Evolutionary conservation across 2,329 filamentous ascomycete species (phyloP), one percentile per base, ranked within the genome.

Genomic region (Albifimbria verrucaria): DNA sequence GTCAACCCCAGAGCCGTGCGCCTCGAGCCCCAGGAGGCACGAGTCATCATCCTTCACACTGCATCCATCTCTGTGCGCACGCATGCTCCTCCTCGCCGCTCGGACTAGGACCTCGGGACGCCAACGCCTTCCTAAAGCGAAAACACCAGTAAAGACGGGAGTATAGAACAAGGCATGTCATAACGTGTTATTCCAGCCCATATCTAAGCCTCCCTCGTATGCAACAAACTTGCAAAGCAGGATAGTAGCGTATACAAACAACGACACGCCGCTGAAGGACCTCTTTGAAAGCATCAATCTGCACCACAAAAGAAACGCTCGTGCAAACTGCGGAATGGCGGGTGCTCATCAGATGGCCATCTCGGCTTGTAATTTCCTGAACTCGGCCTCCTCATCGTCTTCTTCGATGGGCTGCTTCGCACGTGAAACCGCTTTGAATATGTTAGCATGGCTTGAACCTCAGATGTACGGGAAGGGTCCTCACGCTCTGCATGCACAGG

Each of bases 341-440:
- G 15, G 15, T 9, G 15, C 15, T 9, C 43, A 53, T 79, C 66
- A 96, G 88, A 97, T 96, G 59, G 92, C 92, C 93, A 97, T 97
- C 74, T 97, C 93, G 32, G 91, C 92, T 70, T 96, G 92, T 62
- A 99, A 74, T 75, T 94, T 97, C 72, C 88, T 85, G 67, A 97
- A 78, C 76, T 97, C 93, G 65, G 88, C 93, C 72, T 97, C 93
- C 68, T 97, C 94, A 80, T 97, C 93, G 71, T 97, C 92, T 71
- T 96, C 91, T 68, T 89, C 86, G 61, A 68, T 69, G 56, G 75
- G 73, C 61, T 83, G 62, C 52, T 63, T 66, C 62, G 64, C 68
- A 59, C 51, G 65, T 26, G 69, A 63, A 24, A 71, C 57, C 51
- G 66, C 70, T 72, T 48, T 46, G 45, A 45, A 18, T 11, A 44